A percentile compares a stretch with the other conserved stretches of the same genome.
phyloP scores from a whole-genome alignment of 306 rosid genomes.

The Acacia confusa region DNA sequence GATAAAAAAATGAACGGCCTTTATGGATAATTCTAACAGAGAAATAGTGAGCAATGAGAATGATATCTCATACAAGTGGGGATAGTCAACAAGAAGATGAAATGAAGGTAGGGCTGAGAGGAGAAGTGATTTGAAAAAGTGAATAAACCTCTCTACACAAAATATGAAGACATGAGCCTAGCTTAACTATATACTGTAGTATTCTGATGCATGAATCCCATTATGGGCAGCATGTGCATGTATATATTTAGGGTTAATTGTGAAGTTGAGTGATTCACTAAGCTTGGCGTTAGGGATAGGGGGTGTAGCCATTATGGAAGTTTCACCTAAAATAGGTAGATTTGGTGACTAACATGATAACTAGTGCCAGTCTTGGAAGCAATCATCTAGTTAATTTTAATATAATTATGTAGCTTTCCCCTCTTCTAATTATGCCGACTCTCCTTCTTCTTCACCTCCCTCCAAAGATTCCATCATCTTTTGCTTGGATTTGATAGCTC shows the following conservation, averaged over 20 bases:
- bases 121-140: neutral
- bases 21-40: neutral
- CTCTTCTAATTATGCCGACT: neutral
- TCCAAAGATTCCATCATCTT: neutral
- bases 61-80: neutral
- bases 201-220: neutral
- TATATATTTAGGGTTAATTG: neutral
- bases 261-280: neutral
- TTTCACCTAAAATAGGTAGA: neutral
- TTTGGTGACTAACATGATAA: neutral
- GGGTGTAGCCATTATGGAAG: neutral
- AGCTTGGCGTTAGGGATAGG: neutral
- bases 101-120: neutral
- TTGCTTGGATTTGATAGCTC: neutral
- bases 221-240: neutral
- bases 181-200: neutral
- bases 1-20: neutral
- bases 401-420: neutral
- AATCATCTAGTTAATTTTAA: neutral
- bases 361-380: neutral
- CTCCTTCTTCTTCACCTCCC: neutral
- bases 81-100: neutral
- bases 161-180: neutral
- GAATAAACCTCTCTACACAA: neutral
- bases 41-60: neutral